Conservation (phyloP, 352 stramenopile genomes). For the Pythium plurisporium region DNA sequence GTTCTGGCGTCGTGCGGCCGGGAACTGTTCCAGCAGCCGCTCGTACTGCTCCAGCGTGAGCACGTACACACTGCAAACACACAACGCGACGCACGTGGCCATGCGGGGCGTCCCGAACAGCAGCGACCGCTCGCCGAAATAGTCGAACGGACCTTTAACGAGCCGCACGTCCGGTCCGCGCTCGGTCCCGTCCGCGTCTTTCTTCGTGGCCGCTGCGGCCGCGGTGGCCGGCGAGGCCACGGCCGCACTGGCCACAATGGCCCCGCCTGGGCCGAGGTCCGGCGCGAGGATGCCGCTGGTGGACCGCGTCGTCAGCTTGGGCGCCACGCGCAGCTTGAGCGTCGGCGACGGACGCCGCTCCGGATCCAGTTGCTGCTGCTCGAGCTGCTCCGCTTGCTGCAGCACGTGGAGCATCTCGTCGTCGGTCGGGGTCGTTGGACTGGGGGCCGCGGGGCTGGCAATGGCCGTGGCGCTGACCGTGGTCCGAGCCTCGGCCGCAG, state of each 20-base stretch:
- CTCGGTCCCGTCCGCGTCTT: neutral
- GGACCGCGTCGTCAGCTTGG: neutral
- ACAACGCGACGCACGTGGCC: slow-evolving; percentile 61
- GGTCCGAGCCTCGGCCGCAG: neutral
- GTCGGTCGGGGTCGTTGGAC: neutral
- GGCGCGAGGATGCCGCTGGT: slow-evolving; percentile 13
- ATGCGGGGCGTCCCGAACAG: slow-evolving; percentile 67
- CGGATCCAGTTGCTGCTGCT: too few relatives aligned
- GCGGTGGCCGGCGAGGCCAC: neutral
- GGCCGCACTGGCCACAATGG: neutral
- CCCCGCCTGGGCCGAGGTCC: neutral
- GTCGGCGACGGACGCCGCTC: neutral
- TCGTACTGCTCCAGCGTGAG: slow-evolving; percentile 63
- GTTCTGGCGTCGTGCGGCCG: slow-evolving; percentile 48
- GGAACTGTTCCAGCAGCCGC: slow-evolving; percentile 62
- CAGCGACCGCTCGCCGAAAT: slow-evolving; percentile 70
- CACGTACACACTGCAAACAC: slow-evolving; percentile 68
- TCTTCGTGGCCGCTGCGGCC: neutral
- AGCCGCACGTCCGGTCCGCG: slow-evolving; percentile 47
- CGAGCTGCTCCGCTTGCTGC: neutral
- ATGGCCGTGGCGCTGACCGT: neutral
- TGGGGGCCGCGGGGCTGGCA: neutral
- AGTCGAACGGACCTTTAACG: slow-evolving; percentile 71
- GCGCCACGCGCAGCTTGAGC: slow-evolving; percentile 7
- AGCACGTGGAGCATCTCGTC: slow-evolving; percentile 4